Evolutionary conservation across 2,329 filamentous ascomycete species (phyloP).

Genomic region (Cytospora paraplurivora): DNA sequence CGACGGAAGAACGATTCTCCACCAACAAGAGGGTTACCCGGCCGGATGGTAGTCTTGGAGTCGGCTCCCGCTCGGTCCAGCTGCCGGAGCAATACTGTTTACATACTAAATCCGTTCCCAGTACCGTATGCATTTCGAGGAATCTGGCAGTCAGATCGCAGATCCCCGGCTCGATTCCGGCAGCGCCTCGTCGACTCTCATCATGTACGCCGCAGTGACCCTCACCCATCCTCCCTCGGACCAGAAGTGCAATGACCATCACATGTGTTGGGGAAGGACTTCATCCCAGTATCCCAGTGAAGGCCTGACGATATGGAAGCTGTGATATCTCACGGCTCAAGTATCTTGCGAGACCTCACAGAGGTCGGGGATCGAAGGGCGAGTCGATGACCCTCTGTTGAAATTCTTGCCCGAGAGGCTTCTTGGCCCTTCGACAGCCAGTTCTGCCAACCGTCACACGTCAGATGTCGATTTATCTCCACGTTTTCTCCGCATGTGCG

Average conservation of each 20-base stretch:
- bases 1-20: conserved; percentile 3
- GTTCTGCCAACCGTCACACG: conserved; percentile 17
- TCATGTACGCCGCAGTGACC: too few species aligned
- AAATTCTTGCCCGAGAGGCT: not conserved
- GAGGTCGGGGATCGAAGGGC: not conserved
- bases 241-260: not conserved
- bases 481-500: conserved; percentile 25
- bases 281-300: not conserved
- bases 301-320: not conserved
- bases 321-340: not conserved
- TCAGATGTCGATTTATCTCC: not conserved
- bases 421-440: conserved; percentile 8
- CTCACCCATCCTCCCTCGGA: too few species aligned
- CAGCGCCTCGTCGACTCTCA: too few species aligned
- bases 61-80: not conserved
- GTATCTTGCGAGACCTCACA: not conserved
- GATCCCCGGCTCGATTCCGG: too few species aligned
- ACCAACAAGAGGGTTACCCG: not conserved
- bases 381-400: not conserved
- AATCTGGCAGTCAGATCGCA: too few species aligned
- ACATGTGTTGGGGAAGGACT: not conserved
- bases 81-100: too few species aligned
- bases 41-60: conserved; percentile 8
- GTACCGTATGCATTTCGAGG: too few species aligned
- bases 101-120: too few species aligned